Base-by-base conservation (phyloP, 768 basidiomycete species). In the Dentipellis fragilis region DNA sequence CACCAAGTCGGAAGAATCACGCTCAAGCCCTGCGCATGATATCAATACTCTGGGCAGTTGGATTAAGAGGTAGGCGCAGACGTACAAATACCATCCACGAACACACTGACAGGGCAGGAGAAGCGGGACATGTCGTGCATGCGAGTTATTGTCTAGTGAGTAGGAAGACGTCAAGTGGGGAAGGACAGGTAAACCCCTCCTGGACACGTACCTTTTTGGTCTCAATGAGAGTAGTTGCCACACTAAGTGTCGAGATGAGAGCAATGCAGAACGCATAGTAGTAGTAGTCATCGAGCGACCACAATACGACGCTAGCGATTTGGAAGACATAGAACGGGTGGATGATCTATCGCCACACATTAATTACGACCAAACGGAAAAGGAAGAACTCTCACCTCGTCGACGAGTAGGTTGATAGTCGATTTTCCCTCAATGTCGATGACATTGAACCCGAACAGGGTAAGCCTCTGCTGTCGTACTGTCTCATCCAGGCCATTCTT, bases 311-410 rank as follows among this genome's bases (percentile, higher is more conserved):
- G 61, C 93, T 96, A 51, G 92, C 92, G 61, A 97, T 85, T 77
- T 99, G 96, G 66, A 99, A 99, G 54, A 99, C 87, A 66, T 97
- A 98, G 71, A 98, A 98, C 0, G 96, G 96, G 66, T 98, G 95
- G 39, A 98, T 86, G 47, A 96, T 82, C 92, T 85, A 59, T 2
- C 17, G 5, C n/a, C 10, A n/a, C 4, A 36, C 36, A 17, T 2
- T 34, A 51, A 10, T 23, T 51, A 22, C 56, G n/a, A n/a, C n/a
- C n/a, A n/a, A n/a, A n/a, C n/a, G n/a, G 14, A 36, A 17, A 51
- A 11, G 38, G 10, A n/a, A 38, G 12, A 53, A 14, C 65, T 29
- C 72, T 53, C 68, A 92, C 93, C 79, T 98, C 96, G 61, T 97
- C 93, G 17, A 97, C 72, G 7, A 98, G 74, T 3, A 99, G 77